Evolutionary conservation across 2,329 filamentous ascomycete genomes (phyloP).

Genomic region (Aspergillus fijiensis): DNA sequence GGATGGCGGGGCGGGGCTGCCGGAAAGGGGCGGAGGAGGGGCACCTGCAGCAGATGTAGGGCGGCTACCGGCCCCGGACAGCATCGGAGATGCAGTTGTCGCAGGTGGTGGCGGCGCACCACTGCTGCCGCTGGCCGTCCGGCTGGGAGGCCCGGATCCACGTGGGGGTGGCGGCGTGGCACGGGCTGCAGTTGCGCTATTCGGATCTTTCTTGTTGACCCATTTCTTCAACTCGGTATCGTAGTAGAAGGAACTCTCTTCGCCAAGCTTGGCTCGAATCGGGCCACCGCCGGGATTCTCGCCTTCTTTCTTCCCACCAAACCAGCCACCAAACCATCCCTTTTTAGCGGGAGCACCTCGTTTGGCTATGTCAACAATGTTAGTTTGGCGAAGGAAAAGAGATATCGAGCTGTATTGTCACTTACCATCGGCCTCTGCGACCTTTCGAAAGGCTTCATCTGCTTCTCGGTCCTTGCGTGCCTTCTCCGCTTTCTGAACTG

Average conservation of each 20-base stretch:
- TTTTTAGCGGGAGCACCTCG: slow-evolving; percentile 36
- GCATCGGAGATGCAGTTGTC: slow-evolving; percentile 24
- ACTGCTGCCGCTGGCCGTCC: slow-evolving; percentile 55
- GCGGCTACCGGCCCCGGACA: slow-evolving; percentile 26
- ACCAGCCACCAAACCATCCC: slow-evolving; percentile 78
- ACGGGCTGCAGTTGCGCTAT: slow-evolving; percentile 57
- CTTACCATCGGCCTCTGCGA: slow-evolving; percentile 68
- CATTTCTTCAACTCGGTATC: slow-evolving; percentile 96
- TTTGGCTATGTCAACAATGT: slow-evolving; percentile 42
- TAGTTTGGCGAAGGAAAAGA: slow-evolving; percentile 42
- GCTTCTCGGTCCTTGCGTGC: slow-evolving; percentile 73
- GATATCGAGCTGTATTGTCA: not conserved
- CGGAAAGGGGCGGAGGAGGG: slow-evolving; percentile 25
- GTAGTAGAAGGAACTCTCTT: slow-evolving; percentile 89
- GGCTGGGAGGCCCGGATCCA: slow-evolving; percentile 50
- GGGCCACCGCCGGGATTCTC: slow-evolving; percentile 49
- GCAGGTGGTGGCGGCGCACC: slow-evolving; percentile 51
- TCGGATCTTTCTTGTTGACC: slow-evolving; percentile 90
- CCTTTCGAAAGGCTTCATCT: slow-evolving; percentile 80
- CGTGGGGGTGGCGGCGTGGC: slow-evolving; percentile 79
- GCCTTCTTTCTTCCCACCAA: slow-evolving; percentile 62
- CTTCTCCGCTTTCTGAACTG: slow-evolving; percentile 59
- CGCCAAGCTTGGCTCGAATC: slow-evolving; percentile 91
- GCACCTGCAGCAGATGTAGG: slow-evolving; percentile 35
- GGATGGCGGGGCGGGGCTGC: slow-evolving; percentile 33